These are phyloP conservation scores for Lolium multiflorum DNA, from an alignment of 176 grass and related monocot genomes.

Conservation along the genomic window DNA sequence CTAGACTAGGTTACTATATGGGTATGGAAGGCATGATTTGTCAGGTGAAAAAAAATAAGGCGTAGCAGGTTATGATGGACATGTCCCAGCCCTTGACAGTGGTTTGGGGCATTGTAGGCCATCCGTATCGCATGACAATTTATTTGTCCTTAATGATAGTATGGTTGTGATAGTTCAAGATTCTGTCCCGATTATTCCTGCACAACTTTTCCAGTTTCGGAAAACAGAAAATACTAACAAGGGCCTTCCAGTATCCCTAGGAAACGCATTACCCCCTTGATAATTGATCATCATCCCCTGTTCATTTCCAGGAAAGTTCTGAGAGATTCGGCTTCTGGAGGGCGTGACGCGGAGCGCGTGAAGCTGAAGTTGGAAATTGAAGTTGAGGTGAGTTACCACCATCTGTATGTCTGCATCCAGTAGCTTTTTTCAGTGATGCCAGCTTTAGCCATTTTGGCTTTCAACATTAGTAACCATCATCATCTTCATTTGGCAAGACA, in stretches of 20 bases:
- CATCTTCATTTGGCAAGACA: not conserved
- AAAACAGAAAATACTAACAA: not conserved
- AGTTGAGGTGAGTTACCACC: constrained; percentile 78
- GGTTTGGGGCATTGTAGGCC: not conserved
- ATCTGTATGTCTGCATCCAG: not conserved
- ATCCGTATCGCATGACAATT: too few species aligned
- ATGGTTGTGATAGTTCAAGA: not conserved
- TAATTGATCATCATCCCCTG: constrained; percentile 7
- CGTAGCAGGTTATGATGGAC: not conserved
- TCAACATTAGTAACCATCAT: not conserved
- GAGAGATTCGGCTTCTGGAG: constrained; percentile 73
- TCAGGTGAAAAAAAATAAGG: not conserved
- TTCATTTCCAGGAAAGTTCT: constrained; percentile 74
- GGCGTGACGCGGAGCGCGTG: constrained; percentile 79
- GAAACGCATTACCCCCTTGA: constrained; percentile 2
- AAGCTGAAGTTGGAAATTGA: constrained; percentile 89
- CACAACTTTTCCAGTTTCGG: not conserved
- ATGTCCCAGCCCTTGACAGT: not conserved
- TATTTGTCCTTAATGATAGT: not conserved
- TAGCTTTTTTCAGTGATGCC: not conserved
- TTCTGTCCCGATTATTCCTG: not conserved
- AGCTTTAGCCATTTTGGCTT: not conserved
- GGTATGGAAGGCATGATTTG: not conserved
- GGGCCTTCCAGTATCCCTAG: not conserved
- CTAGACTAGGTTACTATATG: not conserved